Base-by-base conservation (phyloP, 192 early-diverging fungal species). In the Allomyces macrogynus region DNA sequence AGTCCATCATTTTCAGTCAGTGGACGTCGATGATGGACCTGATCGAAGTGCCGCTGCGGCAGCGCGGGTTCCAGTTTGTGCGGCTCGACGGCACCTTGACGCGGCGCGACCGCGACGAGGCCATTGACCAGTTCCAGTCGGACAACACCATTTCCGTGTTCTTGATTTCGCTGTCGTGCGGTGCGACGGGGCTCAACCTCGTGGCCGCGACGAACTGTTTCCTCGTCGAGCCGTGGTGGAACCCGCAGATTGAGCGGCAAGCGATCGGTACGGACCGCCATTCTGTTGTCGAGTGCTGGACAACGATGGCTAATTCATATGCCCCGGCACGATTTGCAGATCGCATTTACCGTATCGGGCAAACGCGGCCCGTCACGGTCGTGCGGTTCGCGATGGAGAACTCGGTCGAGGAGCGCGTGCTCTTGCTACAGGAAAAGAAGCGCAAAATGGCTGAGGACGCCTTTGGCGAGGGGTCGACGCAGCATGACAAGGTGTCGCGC, bases 171-270 rank as follows among this genome's bases (percentile, higher is more conserved):
- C 25, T 67, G 7, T 68, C 66, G 40, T 67, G 66, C 60, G 67
- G 67, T 42, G 67, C 64, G 18, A 76, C 81, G 11, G 80, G 80
- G 22, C 60, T 81, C 22, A 81, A 80, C 23, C 64, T 81, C 8
- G 66, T 65, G 11, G 49, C 67, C 18, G 80, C 80, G 23, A 64
- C 60, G 16, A 43, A 60, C 8, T 74, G 73, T 43, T 32, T 80
- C 11, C 18, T 74, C 7, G n/a, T 75, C 24, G 76, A 80, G n/a
- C 75, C 77, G 18, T 80, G 76, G 76, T 80, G 77, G 76, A 80
- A 78, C 64, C 63, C 60, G 23, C 65, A 65, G 25, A 65, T 72
- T 14, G 68, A 75, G 67, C 79, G 77, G 62, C 77, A 75, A 54
- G 63, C 65, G 14, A 60, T 71, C 24, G 54, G 32, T 64, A 23